phyloP scores from a whole-genome alignment of 495 filamentous ascomycete species.

The Thermothielavioides terrestris region DNA sequence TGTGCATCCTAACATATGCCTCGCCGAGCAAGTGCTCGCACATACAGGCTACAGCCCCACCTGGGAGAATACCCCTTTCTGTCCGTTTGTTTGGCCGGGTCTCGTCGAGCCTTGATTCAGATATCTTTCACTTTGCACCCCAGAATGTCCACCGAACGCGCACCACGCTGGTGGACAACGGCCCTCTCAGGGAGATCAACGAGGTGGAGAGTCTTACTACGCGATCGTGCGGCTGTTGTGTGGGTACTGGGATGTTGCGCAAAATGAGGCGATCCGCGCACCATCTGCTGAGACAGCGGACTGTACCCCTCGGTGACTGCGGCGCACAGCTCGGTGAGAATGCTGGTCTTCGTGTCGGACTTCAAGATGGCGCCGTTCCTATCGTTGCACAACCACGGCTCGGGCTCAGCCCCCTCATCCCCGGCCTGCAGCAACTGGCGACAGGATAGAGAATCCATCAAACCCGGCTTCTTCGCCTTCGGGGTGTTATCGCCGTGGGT shows the following conservation, averaged over 20 bases:
- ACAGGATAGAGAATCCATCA: conserved; percentile 3
- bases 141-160: not conserved
- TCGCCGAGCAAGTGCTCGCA: too few relatives aligned
- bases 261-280: not conserved
- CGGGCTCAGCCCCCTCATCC: not conserved
- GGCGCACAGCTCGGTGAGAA: conserved; percentile 20
- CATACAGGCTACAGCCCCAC: not conserved
- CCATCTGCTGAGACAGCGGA: conserved; percentile 8
- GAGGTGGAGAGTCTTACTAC: not conserved
- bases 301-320: conserved; percentile 22
- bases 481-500: not conserved
- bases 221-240: not conserved
- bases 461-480: not conserved
- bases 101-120: not conserved
- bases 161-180: not conserved
- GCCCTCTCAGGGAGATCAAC: not conserved
- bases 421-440: conserved; percentile 6
- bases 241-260: not conserved
- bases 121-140: not conserved
- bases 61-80: too few relatives aligned
- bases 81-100: not conserved
- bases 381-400: not conserved
- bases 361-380: not conserved
- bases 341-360: conserved; percentile 19
- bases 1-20: too few relatives aligned